Evolutionary conservation across 208 protist genomes (phyloP).

Genomic region (Leishmania lainsoni): DNA sequence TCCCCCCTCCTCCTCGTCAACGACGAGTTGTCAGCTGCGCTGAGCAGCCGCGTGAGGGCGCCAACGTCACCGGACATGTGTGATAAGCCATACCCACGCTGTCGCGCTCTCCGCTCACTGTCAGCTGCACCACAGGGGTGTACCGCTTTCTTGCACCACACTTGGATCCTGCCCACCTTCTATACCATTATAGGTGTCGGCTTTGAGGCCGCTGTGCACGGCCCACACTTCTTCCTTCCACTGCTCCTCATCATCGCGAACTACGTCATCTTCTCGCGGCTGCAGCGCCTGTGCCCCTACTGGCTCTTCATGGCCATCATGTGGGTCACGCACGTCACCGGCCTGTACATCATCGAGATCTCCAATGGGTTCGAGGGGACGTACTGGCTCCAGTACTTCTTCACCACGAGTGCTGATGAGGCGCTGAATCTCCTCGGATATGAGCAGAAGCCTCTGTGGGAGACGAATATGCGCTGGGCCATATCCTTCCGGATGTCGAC

Average conservation of each 20-base stretch:
- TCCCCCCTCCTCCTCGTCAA: too few relatives aligned
- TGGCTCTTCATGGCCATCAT: conserved; percentile 51
- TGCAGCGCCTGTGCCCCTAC: conserved; percentile 49
- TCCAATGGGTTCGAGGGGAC: conserved; percentile 32
- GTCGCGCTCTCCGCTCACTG: too few relatives aligned
- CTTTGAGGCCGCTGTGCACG: conserved; percentile 36
- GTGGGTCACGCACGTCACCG: conserved; percentile 47
- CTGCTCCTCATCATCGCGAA: conserved; percentile 33
- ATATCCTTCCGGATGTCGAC: conserved; percentile 72
- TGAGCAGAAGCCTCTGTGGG: conserved; percentile 11
- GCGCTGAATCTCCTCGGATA: conserved; percentile 5
- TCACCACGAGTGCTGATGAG: background rate
- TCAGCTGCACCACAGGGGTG: too few relatives aligned
- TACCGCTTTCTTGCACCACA: background rate
- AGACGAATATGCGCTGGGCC: conserved; percentile 51
- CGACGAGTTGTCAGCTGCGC: too few relatives aligned
- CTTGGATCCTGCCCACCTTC: conserved; percentile 22
- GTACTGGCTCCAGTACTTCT: conserved; percentile 31
- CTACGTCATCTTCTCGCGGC: conserved; percentile 42
- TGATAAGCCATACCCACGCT: too few relatives aligned
- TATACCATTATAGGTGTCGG: conserved; percentile 18
- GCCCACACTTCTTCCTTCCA: conserved; percentile 36
- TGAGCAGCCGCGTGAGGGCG: too few relatives aligned
- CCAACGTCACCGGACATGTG: too few relatives aligned
- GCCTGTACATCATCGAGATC: conserved; percentile 42